Conservation (phyloP, 2,329 filamentous ascomycete species). For the Nothopassalora personata region DNA sequence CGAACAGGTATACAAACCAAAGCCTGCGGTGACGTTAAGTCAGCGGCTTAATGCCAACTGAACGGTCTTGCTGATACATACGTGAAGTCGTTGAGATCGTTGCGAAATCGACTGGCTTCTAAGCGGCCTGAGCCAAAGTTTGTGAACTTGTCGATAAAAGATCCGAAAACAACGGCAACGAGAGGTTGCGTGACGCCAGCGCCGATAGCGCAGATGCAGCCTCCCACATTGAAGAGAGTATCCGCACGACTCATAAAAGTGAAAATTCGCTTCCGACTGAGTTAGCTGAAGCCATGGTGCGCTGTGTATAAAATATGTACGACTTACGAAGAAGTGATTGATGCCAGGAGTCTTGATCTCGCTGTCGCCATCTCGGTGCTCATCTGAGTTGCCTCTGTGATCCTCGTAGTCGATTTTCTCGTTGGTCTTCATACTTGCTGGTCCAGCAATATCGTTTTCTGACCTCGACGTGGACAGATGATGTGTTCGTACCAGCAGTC, state of each 20-base stretch:
- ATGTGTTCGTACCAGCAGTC: too few species aligned
- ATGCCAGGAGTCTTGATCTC: too few species aligned
- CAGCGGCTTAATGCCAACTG: background rate
- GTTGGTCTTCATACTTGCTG: too few species aligned
- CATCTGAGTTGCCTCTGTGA: slow-evolving; percentile 11
- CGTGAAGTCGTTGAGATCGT: slow-evolving; percentile 30
- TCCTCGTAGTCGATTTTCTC: background rate
- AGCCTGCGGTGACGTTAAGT: slow-evolving; percentile 32
- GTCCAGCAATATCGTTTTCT: too few species aligned
- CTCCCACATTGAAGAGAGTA: slow-evolving; percentile 14
- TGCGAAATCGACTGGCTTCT: background rate
- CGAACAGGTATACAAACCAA: slow-evolving; percentile 63
- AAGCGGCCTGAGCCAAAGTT: slow-evolving; percentile 27
- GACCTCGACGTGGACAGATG: too few species aligned
- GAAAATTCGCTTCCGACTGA: too few species aligned
- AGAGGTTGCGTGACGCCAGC: slow-evolving; percentile 40
- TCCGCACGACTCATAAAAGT: slow-evolving; percentile 9
- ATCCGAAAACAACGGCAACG: slow-evolving; percentile 46
- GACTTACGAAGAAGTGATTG: too few species aligned
- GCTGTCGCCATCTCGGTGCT: too few species aligned
- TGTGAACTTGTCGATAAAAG: slow-evolving; percentile 41
- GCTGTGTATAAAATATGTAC: too few species aligned
- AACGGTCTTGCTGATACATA: background rate
- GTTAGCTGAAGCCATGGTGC: too few species aligned
- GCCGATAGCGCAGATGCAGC: slow-evolving; percentile 33